Conservation (phyloP, 1,284 basidiomycete species). For the Sanghuangporus baumii region DNA sequence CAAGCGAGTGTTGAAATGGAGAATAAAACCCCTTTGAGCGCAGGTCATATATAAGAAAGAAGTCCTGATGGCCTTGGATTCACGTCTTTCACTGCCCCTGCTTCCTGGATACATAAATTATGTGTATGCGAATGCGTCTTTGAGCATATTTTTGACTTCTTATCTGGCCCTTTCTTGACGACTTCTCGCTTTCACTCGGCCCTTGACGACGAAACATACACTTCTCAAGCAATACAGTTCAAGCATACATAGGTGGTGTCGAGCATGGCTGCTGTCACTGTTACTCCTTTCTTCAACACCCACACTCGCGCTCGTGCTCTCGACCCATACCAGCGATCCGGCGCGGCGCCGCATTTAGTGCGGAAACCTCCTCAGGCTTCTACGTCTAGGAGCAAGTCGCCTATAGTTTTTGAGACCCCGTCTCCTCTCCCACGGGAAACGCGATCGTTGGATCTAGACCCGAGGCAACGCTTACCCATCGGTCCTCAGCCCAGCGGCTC, state of each 20-base stretch:
- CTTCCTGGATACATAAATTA: no score
- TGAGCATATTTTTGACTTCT: no score
- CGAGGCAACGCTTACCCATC: slow-evolving; percentile 24
- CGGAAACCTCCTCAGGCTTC: slow-evolving; percentile 54
- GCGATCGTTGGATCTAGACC: slow-evolving; percentile 4
- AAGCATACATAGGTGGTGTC: background rate
- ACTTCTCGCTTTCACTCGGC: background rate
- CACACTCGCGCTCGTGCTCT: slow-evolving; percentile 46
- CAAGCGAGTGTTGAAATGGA: background rate
- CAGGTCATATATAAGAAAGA: background rate
- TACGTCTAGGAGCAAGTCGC: slow-evolving; percentile 37
- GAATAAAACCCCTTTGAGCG: background rate
- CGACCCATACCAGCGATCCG: slow-evolving; percentile 40
- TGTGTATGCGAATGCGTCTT: no score
- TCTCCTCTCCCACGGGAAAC: slow-evolving; percentile 3
- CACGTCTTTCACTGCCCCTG: background rate
- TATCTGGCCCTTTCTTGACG: background rate
- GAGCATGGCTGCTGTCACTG: slow-evolving; percentile 25
- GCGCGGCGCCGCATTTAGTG: slow-evolving; percentile 47
- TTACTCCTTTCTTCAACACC: slow-evolving; percentile 40
- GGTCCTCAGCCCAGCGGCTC: slow-evolving; percentile 15
- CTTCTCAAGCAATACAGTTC: background rate
- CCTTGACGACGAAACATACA: background rate
- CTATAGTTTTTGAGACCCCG: slow-evolving; percentile 40
- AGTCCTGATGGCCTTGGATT: background rate